phyloP scores from a whole-genome alignment of 495 filamentous ascomycete species.

The Mycothermus thermophilus region DNA sequence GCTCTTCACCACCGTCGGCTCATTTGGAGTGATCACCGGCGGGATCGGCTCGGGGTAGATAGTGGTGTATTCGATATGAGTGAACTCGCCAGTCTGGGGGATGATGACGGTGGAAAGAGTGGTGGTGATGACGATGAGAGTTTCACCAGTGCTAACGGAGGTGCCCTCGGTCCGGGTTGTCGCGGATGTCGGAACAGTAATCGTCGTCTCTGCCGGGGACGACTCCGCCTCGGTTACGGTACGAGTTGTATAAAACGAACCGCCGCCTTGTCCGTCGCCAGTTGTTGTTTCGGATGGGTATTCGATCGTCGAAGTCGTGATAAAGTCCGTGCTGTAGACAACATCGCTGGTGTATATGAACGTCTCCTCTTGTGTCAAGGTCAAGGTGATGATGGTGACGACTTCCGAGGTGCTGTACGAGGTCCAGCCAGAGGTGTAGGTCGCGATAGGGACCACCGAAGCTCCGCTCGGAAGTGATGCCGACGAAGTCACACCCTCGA shows the following conservation, averaged over 20 bases:
- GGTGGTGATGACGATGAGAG: conserved; percentile 4
- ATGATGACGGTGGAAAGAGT: conserved; percentile 8
- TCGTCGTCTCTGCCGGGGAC: no score
- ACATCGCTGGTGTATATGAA: background rate
- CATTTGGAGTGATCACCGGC: conserved; percentile 1
- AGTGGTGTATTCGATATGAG: conserved; percentile 17
- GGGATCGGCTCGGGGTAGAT: background rate
- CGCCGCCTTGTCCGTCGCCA: no score
- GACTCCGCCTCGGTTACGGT: no score
- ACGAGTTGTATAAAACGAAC: no score
- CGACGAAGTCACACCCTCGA: no score
- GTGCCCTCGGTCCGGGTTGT: no score
- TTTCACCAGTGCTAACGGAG: no score
- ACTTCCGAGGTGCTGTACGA: conserved; percentile 3
- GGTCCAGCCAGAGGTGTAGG: conserved; percentile 7
- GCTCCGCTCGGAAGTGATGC: conserved; percentile 5
- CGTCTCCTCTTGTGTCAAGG: conserved; percentile 2
- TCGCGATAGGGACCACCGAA: conserved; percentile 1
- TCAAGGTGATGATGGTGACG: conserved; percentile 5
- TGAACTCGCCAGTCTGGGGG: conserved; percentile 12
- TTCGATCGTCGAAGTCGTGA: no score
- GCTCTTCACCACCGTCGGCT: conserved; percentile 5
- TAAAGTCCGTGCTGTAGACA: no score
- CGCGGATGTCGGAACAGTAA: no score
- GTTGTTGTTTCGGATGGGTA: no score